Evolutionary conservation across 257 asterid species (phyloP), one percentile per base, ranked within the genome.

Genomic region (Penstemon davidsonii): DNA sequence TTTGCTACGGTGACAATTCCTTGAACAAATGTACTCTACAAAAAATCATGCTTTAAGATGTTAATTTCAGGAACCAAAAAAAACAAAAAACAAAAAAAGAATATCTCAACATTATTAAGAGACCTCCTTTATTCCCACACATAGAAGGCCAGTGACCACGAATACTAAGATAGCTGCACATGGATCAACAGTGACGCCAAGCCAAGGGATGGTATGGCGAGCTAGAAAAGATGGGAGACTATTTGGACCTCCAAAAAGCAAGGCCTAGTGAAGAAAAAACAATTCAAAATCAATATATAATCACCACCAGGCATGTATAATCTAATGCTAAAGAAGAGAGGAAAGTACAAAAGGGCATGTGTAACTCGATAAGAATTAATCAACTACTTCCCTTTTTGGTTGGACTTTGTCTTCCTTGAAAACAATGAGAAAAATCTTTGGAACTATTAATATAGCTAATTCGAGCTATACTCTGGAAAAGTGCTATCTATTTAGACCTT

Each of bases 61-160:
- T 47, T 76, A 67, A 62, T 55, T 43, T 58, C 36, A 50, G 59
- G 47, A 12, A 33, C 38, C 5, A 12, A 66, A 44, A 6, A 44
- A 38, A 15, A 15, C 18, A 15, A 15, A 15, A 52, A 4, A 33
- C 33, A 68, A 18, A 50, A 25, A 25, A 25, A 25, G 68, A 49
- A 66, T 25, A 25, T 25, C 2, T 25, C 1, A 44, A 72, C 10
- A 18, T 63, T n/a, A 46, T 41, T 73, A 63, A 56, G 42, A 18
- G 74, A 90, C 99, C 99, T 93, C 99, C 75, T 87, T 93, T 80
- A 93, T 93, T 71, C 98, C 98, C 56, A 85, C 78, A 69, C 97
- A 90, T 25, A 93, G 55, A 61, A 93, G 95, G 40, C 90, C 96
- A 3, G 96, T 86, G 80, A 88, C 97, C 69, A 84, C 73, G 53